Conservation (phyloP, 2,329 filamentous ascomycete species). For the Diaporthe amygdali region DNA sequence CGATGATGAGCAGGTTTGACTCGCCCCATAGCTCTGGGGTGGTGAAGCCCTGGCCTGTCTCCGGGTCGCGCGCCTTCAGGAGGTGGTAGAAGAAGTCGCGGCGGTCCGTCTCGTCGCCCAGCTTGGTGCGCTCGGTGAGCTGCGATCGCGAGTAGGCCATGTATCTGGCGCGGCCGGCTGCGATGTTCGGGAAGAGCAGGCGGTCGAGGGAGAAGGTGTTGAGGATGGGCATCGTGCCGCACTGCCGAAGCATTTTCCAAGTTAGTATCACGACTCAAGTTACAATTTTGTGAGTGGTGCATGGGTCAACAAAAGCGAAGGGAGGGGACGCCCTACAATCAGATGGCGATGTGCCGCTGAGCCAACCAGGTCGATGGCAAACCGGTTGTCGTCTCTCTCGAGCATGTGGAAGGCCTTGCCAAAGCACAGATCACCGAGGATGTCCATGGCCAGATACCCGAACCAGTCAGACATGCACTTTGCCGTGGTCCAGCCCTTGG, state of each 20-base stretch:
- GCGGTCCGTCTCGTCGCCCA: conserved; percentile 69
- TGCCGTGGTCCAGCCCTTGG: conserved; percentile 61
- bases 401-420: conserved; percentile 69
- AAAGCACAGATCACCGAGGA: conserved; percentile 65
- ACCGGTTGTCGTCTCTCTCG: conserved; percentile 64
- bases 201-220: conserved; percentile 71
- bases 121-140: conserved; percentile 68
- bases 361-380: conserved; percentile 70
- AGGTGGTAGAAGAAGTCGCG: conserved; percentile 81
- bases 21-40: conserved; percentile 73
- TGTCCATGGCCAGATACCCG: conserved; percentile 67
- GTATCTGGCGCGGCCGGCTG: conserved; percentile 70
- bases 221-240: conserved; percentile 73
- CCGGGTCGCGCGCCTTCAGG: conserved; percentile 72
- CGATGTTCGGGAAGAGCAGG: conserved; percentile 70
- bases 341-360: conserved; percentile 72
- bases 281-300: too few species aligned
- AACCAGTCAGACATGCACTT: conserved; percentile 70
- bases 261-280: too few species aligned
- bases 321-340: conserved; percentile 56
- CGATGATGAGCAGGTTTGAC: conserved; percentile 74
- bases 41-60: conserved; percentile 70
- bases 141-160: conserved; percentile 74
- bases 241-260: too few species aligned
- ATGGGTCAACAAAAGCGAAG: too few species aligned